phyloP scores from a whole-genome alignment of 2,329 filamentous ascomycete genomes.

The Elsinoe arachidis region DNA sequence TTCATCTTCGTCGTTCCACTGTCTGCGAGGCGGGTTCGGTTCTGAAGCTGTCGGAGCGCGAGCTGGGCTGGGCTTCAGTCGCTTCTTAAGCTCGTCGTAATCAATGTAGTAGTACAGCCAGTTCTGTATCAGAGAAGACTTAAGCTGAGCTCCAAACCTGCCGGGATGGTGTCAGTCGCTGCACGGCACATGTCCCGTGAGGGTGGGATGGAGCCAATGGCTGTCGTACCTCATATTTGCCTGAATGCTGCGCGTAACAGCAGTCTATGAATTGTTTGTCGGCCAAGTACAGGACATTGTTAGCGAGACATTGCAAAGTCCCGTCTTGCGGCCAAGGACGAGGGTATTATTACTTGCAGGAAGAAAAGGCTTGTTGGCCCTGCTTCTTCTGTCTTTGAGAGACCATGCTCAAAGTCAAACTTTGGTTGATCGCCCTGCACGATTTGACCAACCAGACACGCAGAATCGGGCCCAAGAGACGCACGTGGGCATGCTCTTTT shows the following conservation, averaged over 20 bases:
- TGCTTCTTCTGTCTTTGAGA: background rate
- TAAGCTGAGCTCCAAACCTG: slow-evolving; percentile 92
- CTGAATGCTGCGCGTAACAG: background rate
- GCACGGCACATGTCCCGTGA: background rate
- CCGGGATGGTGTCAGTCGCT: background rate
- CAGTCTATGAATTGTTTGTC: background rate
- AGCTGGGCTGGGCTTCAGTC: slow-evolving; percentile 67
- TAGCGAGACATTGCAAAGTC: background rate
- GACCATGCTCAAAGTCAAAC: background rate
- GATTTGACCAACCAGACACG: slow-evolving; percentile 5
- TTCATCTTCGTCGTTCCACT: slow-evolving; percentile 91
- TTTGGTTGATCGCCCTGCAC: slow-evolving; percentile 1
- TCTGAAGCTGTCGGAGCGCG: slow-evolving; percentile 36
- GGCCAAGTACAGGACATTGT: background rate
- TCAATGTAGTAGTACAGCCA: slow-evolving; percentile 98
- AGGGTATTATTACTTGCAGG: background rate
- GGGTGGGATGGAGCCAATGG: background rate
- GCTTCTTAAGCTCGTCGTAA: slow-evolving; percentile 85
- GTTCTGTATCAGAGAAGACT: slow-evolving; percentile 90
- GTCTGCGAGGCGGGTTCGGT: slow-evolving; percentile 38
- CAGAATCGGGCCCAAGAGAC: background rate
- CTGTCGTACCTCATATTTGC: slow-evolving; percentile 4
- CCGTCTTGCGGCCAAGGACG: background rate
- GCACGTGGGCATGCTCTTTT: background rate
- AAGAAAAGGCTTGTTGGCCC: background rate